Conservation (phyloP, 306 rosid species). For the Cucumis sativus region DNA sequence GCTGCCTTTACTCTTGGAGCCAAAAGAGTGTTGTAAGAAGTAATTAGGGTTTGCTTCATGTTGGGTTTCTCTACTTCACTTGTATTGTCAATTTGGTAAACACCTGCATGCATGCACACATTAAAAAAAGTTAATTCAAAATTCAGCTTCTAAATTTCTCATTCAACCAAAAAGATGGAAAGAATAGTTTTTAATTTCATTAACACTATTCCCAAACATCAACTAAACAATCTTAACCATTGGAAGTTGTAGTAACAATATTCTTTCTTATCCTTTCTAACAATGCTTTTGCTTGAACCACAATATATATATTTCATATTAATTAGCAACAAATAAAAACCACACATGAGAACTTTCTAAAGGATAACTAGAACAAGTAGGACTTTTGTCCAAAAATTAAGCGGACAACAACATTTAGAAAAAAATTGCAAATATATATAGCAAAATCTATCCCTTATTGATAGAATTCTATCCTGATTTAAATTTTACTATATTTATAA, state of each 20-base stretch:
- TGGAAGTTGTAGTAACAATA: background rate
- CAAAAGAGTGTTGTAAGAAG: slow-evolving; percentile 56
- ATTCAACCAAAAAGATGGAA: background rate
- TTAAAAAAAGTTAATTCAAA: background rate
- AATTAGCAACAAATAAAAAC: background rate
- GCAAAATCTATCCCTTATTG: too few relatives aligned
- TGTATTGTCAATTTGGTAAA: slow-evolving; percentile 38
- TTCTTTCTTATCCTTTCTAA: background rate
- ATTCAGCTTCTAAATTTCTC: background rate
- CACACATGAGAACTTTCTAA: background rate
- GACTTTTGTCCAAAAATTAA: too few relatives aligned
- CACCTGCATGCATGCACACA: slow-evolving; percentile 37
- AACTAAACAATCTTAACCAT: background rate
- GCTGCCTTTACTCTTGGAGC: slow-evolving; percentile 59
- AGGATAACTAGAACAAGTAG: too few relatives aligned
- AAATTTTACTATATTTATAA: too few relatives aligned
- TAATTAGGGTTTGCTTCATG: slow-evolving; percentile 49
- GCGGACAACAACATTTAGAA: too few relatives aligned
- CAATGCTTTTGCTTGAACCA: background rate
- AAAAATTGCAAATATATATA: too few relatives aligned
- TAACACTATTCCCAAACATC: background rate
- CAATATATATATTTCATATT: background rate
- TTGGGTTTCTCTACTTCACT: slow-evolving; percentile 49
- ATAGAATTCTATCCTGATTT: too few relatives aligned
- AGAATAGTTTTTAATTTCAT: background rate